Conservation (phyloP, 768 basidiomycete species). For the Fibroporia radiculosa region DNA sequence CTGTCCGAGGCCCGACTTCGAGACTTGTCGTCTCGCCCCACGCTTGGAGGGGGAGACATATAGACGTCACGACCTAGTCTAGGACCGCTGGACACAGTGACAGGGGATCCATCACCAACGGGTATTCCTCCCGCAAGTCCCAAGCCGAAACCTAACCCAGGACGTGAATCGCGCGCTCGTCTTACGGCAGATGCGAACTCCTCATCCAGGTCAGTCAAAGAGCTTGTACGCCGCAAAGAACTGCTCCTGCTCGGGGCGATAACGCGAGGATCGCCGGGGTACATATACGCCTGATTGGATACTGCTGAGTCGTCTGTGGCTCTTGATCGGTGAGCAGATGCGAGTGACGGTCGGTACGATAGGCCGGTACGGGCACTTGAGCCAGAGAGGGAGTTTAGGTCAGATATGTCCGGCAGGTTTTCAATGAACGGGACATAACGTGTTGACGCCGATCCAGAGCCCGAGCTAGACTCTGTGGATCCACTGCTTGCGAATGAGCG, state of each 20-base stretch:
- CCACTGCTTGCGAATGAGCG: constrained; percentile 42
- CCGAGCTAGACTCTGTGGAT: constrained; percentile 28
- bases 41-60: constrained; percentile 39
- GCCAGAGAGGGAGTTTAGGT: constrained; percentile 42
- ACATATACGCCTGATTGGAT: constrained; percentile 55
- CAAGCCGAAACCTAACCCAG: constrained; percentile 38
- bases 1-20: constrained; percentile 19
- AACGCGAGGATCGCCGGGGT: constrained; percentile 65
- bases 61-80: constrained; percentile 33
- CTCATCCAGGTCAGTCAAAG: constrained; percentile 68
- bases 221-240: constrained; percentile 57
- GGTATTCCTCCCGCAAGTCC: constrained; percentile 32
- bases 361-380: constrained; percentile 31
- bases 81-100: constrained; percentile 66
- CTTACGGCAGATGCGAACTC: constrained; percentile 41
- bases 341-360: constrained; percentile 38
- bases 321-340: constrained; percentile 53
- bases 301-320: constrained; percentile 73
- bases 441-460: constrained; percentile 58
- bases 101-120: constrained; percentile 50
- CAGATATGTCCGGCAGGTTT: constrained; percentile 63
- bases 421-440: constrained; percentile 74
- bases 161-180: constrained; percentile 32
- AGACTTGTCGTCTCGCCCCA: constrained; percentile 21
- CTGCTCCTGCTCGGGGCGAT: constrained; percentile 63